Conservation (phyloP, 768 basidiomycete species). For the Mycena chlorophos region DNA sequence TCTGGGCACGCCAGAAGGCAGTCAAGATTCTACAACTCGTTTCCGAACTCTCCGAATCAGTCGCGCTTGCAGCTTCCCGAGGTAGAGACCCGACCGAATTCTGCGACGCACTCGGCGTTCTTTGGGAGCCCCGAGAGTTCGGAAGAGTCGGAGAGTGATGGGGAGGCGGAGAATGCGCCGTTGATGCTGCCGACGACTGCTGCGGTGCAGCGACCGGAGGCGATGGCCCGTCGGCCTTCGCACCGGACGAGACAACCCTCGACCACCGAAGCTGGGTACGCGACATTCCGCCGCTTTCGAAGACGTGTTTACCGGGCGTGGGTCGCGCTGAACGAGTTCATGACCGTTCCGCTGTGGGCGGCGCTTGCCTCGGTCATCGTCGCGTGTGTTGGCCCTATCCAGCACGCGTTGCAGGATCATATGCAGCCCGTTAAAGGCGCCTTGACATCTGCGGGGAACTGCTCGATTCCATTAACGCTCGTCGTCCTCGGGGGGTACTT, state of each 20-base stretch:
- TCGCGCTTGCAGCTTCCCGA: conserved; percentile 36
- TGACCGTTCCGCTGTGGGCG: conserved; percentile 89
- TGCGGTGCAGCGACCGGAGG: background rate
- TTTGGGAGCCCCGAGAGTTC: conserved; percentile 21
- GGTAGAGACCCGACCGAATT: conserved; percentile 24
- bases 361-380: conserved; percentile 73
- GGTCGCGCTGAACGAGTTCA: conserved; percentile 61
- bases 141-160: conserved; percentile 30
- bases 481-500: conserved; percentile 95
- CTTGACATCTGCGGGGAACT: conserved; percentile 65
- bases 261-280: conserved; percentile 2
- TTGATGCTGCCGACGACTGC: background rate
- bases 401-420: conserved; percentile 65
- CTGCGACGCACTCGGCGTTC: conserved; percentile 20
- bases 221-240: conserved; percentile 3
- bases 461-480: conserved; percentile 85
- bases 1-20: conserved; percentile 28
- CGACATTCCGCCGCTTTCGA: conserved; percentile 25
- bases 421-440: conserved; percentile 70
- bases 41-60: conserved; percentile 58
- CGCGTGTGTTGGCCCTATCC: conserved; percentile 74
- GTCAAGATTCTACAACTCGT: conserved; percentile 61
- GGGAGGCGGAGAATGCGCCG: conserved; percentile 17
- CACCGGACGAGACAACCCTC: conserved; percentile 4
- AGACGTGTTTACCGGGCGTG: conserved; percentile 32